phyloP scores from a whole-genome alignment of 768 basidiomycete species.

The Filobasidium floriforme region DNA sequence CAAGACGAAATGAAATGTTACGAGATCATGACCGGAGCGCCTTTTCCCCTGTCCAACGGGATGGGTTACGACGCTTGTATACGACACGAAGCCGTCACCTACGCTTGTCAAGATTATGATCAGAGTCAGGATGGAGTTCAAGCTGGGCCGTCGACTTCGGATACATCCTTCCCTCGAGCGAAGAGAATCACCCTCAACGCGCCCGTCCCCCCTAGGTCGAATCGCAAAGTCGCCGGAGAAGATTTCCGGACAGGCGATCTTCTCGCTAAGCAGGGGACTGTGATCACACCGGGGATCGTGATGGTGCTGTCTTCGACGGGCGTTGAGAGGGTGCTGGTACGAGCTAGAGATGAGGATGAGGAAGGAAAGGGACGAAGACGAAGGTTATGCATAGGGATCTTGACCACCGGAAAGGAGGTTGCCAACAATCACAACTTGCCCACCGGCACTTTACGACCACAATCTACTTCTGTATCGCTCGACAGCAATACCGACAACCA shows the following conservation, averaged over 20 bases:
- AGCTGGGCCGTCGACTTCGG: neutral
- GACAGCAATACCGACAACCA: no score
- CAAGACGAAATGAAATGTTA: conserved; percentile 7
- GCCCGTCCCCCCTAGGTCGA: conserved; percentile 4
- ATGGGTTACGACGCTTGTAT: conserved; percentile 13
- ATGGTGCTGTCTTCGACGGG: conserved; percentile 19
- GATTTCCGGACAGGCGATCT: conserved; percentile 9
- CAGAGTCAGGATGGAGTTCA: neutral
- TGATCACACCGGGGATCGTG: conserved; percentile 9
- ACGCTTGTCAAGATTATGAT: neutral
- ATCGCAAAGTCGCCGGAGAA: conserved; percentile 17
- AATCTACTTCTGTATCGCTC: no score
- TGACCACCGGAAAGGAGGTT: conserved; percentile 21
- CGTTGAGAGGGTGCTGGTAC: neutral
- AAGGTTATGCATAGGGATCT: conserved; percentile 12
- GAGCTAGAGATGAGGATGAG: neutral
- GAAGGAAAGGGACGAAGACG: neutral
- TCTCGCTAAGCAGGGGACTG: neutral
- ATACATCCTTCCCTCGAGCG: conserved; percentile 4
- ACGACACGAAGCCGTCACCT: conserved; percentile 13
- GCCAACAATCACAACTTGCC: neutral
- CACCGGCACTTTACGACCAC: no score
- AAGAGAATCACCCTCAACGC: conserved; percentile 8
- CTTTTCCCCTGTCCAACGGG: conserved; percentile 6
- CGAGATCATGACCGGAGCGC: conserved; percentile 18